Percentiles rank a stretch among this genome's conserved stretches.
Evolutionary conservation across 345 rosid species (phyloP).

Genomic region (Dimocarpus longan): DNA sequence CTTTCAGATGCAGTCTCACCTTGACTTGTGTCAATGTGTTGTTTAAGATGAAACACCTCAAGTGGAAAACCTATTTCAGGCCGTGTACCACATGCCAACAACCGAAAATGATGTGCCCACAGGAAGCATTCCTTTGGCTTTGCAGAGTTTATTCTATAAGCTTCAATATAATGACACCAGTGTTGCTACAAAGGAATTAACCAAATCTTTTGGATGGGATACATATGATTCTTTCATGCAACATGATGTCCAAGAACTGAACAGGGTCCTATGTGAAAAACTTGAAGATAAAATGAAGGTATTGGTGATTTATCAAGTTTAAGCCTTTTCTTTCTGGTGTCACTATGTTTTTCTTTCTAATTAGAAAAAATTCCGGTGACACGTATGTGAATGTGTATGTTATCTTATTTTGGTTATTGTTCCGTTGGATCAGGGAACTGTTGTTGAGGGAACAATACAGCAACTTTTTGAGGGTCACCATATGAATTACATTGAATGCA

Average conservation of each 20-base stretch:
- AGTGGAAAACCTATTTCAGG: constrained; percentile 50
- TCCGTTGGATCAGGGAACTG: constrained; percentile 72
- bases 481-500: constrained; percentile 98
- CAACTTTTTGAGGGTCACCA: constrained; percentile 97
- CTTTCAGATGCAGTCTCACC: constrained; percentile 17
- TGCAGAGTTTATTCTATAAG: constrained; percentile 94
- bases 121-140: constrained; percentile 95
- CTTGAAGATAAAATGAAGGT: constrained; percentile 99
- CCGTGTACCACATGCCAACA: constrained; percentile 99
- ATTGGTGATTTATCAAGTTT: constrained; percentile 23
- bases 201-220: constrained; percentile 99
- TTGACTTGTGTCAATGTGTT: background rate
- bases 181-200: constrained; percentile 91
- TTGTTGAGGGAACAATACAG: constrained; percentile 98
- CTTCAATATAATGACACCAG: constrained; percentile 93
- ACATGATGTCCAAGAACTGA: constrained; percentile 98
- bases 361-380: too few species aligned
- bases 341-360: background rate
- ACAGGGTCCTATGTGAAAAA: constrained; percentile 91
- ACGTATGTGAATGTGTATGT: background rate
- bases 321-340: background rate
- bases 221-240: constrained; percentile 98
- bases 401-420: constrained; percentile 12
- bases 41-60: constrained; percentile 22
- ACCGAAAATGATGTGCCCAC: constrained; percentile 95